Base-by-base conservation (phyloP, 2,329 filamentous ascomycete species). In the Venturia oleaginea region DNA sequence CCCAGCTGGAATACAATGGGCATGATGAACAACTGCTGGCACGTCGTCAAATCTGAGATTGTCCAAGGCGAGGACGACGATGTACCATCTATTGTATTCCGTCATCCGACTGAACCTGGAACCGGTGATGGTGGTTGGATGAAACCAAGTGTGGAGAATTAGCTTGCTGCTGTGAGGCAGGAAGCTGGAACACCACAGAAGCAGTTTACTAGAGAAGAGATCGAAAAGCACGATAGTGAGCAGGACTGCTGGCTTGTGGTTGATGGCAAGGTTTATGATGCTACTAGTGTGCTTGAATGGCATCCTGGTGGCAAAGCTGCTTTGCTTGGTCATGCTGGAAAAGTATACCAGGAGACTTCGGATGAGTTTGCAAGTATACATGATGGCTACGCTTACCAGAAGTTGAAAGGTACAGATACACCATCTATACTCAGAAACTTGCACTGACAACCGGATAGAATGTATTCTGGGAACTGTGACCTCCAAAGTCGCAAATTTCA, bases 1-100 rank as follows among this genome's bases (percentile, higher is more conserved):
- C 74, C 75, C 4, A 72, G 70, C 4, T 83, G 80, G 80, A 83
- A 82, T 65, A 73, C 80, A 0, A 76, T 79, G 76, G 80, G 78
- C 13, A 82, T 83, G 79, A 82, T 83, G 80, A 83, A 83, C 69
- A 83, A 83, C 55, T 77, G 76, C 66, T 80, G 77, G 77, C 82
- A 82, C 66, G 66, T 70, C 1, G 76, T 83, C 17, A 76, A 76
- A 57, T 70, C 76, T 0, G 75, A 78, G 42, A 74, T 78, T 4
- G 64, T 71, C 0, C 70, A 74, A n/a, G 70, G 72, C 17, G 66
- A 71, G 19, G 68, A 76, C 2, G 70, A 72, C 11, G 70, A 73
- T 0, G 68, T 69, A 5, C 67, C 75, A 1, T 69, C 67, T 2
- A 72, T 81, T 4, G 64, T 75, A n/a, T 83, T 82, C 68, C 73